These are phyloP conservation scores for Cicer yamashitae DNA, from an alignment of 306 rosid species.

Conservation along the genomic window DNA sequence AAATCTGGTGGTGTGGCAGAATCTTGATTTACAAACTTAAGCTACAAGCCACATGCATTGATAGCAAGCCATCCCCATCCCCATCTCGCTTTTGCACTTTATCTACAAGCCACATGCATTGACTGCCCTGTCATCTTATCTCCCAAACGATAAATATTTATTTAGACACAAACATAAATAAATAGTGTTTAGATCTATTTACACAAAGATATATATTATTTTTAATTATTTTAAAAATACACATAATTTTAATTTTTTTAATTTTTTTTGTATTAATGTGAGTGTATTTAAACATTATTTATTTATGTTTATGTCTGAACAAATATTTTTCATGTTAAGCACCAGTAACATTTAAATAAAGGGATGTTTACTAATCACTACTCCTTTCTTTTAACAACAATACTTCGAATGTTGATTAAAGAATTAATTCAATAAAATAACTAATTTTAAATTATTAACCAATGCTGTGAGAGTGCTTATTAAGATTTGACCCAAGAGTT, in stretches of 20 bases:
- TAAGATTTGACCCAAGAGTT: neutral
- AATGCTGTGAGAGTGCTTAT: neutral
- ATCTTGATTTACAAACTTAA: neutral
- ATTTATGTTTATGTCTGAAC: no score
- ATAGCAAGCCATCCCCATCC: neutral
- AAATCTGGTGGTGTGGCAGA: neutral
- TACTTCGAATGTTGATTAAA: neutral
- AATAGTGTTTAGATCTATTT: no score
- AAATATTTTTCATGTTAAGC: no score
- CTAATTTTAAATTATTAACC: neutral
- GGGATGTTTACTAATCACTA: neutral
- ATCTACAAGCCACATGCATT: no score
- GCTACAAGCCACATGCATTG: constrained; percentile 41
- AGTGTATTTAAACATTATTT: no score
- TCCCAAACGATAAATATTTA: no score
- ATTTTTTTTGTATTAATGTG: no score
- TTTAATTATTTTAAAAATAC: no score
- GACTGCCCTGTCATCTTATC: no score
- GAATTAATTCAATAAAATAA: neutral
- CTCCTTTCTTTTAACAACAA: neutral
- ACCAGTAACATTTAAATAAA: neutral
- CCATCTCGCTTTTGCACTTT: constrained; percentile 11
- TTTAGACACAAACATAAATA: no score
- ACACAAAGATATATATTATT: no score
- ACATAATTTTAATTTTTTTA: no score